Conservation (phyloP, 176 grass and related monocot genomes). For the Ensete glaucum region DNA sequence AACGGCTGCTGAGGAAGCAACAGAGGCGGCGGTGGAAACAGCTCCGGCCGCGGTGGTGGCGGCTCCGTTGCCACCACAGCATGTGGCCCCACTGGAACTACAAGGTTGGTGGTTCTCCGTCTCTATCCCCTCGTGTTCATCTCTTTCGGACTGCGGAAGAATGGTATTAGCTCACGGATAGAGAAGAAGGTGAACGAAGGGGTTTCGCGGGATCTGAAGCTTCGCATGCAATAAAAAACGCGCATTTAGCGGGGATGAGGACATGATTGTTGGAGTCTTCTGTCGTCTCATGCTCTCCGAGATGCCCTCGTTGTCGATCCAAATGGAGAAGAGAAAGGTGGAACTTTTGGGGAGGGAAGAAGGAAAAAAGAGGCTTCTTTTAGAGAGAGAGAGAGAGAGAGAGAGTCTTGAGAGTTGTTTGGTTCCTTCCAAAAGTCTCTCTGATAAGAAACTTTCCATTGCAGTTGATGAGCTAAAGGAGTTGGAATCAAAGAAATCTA, state of each 20-base stretch:
- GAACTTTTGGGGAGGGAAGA: not conserved
- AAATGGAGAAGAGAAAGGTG: not conserved
- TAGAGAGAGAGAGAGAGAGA: not conserved
- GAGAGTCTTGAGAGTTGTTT: not conserved
- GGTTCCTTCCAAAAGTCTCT: not conserved
- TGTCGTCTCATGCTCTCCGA: not conserved
- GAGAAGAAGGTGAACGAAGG: not conserved
- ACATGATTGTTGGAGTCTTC: not conserved
- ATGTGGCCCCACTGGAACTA: not conserved
- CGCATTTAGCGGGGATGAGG: not conserved
- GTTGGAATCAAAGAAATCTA: constrained; percentile 3
- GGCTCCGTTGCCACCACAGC: constrained; percentile 10
- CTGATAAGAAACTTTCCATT: not conserved
- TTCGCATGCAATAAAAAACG: not conserved
- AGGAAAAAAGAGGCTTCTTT: not conserved
- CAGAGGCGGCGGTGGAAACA: not conserved
- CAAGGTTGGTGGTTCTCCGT: not conserved
- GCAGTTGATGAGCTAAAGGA: not conserved
- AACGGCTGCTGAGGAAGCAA: not conserved
- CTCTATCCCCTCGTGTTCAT: not conserved
- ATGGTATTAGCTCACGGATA: not conserved
- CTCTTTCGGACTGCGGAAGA: not conserved
- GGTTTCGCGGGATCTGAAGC: constrained; percentile 19
- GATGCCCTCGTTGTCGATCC: not conserved
- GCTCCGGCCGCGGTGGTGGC: not conserved